Evolutionary conservation across 257 asterid genomes (phyloP).

Genomic region (Solanum sparsipilum): DNA sequence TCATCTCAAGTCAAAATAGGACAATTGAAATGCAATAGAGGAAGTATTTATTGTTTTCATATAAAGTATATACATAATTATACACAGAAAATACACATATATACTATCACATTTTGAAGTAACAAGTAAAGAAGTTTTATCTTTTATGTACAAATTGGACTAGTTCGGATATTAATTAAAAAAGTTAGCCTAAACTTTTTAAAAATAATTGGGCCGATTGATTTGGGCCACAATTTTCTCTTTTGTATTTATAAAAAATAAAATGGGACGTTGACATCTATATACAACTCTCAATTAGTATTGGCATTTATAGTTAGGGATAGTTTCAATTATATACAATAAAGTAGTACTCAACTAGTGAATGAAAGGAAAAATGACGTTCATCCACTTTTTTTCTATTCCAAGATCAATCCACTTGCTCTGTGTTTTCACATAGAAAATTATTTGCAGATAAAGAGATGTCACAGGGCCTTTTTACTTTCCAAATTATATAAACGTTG

Average conservation of each 20-base stretch:
- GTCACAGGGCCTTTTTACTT: not conserved
- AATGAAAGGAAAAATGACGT: not conserved
- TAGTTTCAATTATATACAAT: not conserved
- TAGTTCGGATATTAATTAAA: not conserved
- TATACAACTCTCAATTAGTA: not conserved
- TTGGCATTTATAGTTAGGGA: not conserved
- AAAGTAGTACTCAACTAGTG: not conserved
- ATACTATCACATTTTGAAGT: not conserved
- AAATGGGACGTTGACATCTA: not conserved
- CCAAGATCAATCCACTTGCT: not conserved
- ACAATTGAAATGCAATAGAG: too few relatives aligned
- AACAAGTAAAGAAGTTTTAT: not conserved
- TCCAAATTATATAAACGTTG: not conserved
- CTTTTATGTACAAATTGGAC: not conserved
- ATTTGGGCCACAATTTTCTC: not conserved
- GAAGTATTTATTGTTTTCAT: too few relatives aligned
- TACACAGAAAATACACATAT: not conserved
- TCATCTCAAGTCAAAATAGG: not conserved
- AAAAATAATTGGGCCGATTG: not conserved
- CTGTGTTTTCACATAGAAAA: not conserved
- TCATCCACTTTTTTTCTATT: not conserved
- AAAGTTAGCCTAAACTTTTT: not conserved
- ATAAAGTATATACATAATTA: too few relatives aligned
- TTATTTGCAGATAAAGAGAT: not conserved
- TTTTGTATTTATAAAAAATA: too few relatives aligned